Conservation (phyloP, 768 basidiomycete genomes). For the Psilocybe cyanescens region DNA sequence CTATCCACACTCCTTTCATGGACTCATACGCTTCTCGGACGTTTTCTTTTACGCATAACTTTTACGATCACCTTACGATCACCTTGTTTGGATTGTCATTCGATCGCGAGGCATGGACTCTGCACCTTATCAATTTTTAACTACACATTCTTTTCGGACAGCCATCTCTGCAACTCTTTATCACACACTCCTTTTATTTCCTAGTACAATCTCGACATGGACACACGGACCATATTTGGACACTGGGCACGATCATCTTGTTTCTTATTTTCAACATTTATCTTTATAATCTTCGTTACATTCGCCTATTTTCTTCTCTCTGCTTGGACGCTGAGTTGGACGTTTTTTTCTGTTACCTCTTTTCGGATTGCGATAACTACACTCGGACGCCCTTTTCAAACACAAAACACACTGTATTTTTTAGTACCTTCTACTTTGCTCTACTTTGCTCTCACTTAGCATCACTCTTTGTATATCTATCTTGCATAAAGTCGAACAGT, state of each 20-base stretch:
- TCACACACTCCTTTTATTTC: constrained; percentile 3
- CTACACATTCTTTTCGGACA: constrained; percentile 14
- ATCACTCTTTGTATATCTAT: constrained; percentile 1
- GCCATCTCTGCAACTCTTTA: neutral
- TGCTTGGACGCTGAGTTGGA: constrained; percentile 7
- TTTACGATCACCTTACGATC: constrained; percentile 16
- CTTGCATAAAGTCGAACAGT: neutral
- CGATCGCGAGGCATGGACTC: constrained; percentile 28
- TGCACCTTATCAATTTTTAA: constrained; percentile 20
- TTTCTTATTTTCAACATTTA: constrained; percentile 1
- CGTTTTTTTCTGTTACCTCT: constrained; percentile 5
- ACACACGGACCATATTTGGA: constrained; percentile 24
- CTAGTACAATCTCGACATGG: constrained; percentile 3
- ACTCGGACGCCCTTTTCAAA: neutral
- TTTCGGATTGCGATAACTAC: neutral
- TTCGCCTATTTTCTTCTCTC: neutral
- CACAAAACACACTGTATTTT: constrained; percentile 8
- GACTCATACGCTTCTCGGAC: constrained; percentile 26
- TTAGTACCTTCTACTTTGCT: neutral
- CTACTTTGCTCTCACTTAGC: neutral
- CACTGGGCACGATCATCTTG: constrained; percentile 13
- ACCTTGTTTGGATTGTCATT: constrained; percentile 13
- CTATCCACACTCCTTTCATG: constrained; percentile 14
- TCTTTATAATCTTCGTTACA: neutral
- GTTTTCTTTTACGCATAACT: constrained; percentile 17